phyloP scores from a whole-genome alignment of 768 basidiomycete genomes.

The Boletus rufocinnamomeus region DNA sequence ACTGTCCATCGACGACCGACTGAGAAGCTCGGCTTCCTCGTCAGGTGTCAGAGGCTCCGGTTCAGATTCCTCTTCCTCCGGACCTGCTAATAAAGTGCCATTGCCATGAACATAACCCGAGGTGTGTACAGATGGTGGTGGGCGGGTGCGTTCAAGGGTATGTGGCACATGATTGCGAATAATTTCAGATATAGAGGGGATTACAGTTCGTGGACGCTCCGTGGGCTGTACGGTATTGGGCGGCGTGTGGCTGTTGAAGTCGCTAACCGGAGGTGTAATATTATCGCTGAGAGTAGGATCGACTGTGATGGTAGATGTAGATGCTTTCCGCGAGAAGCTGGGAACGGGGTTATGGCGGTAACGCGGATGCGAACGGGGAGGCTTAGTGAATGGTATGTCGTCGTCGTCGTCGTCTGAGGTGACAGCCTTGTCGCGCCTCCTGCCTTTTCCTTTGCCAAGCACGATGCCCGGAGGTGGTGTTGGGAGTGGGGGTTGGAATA shows the following conservation, averaged over 20 bases:
- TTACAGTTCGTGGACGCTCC: slow-evolving; percentile 47
- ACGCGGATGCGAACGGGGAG: slow-evolving; percentile 21
- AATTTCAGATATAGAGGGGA: slow-evolving; percentile 87
- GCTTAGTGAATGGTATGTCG: slow-evolving; percentile 16
- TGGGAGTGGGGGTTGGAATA: slow-evolving; percentile 82
- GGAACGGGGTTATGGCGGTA: slow-evolving; percentile 24
- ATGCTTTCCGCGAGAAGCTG: slow-evolving; percentile 28
- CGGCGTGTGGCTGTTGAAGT: slow-evolving; percentile 13
- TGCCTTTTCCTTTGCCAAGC: slow-evolving; percentile 52
- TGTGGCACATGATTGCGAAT: slow-evolving; percentile 77
- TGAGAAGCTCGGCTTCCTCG: slow-evolving; percentile 65
- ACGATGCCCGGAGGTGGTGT: slow-evolving; percentile 80
- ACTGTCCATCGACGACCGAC: slow-evolving; percentile 86
- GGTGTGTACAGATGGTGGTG: slow-evolving; percentile 46
- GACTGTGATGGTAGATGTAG: slow-evolving; percentile 35
- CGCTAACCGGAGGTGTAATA: slow-evolving; percentile 9
- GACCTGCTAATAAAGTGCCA: slow-evolving; percentile 44
- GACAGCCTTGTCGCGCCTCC: slow-evolving; percentile 24
- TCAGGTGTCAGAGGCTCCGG: slow-evolving; percentile 52
- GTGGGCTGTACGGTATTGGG: slow-evolving; percentile 22
- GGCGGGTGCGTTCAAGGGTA: slow-evolving; percentile 49
- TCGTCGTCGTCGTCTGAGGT: slow-evolving; percentile 55
- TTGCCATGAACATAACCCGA: slow-evolving; percentile 51
- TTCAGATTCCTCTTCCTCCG: slow-evolving; percentile 53
- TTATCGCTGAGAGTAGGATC: slow-evolving; percentile 25